phyloP scores from a whole-genome alignment of 2,329 filamentous ascomycete species.

The Fusarium pilosicola region DNA sequence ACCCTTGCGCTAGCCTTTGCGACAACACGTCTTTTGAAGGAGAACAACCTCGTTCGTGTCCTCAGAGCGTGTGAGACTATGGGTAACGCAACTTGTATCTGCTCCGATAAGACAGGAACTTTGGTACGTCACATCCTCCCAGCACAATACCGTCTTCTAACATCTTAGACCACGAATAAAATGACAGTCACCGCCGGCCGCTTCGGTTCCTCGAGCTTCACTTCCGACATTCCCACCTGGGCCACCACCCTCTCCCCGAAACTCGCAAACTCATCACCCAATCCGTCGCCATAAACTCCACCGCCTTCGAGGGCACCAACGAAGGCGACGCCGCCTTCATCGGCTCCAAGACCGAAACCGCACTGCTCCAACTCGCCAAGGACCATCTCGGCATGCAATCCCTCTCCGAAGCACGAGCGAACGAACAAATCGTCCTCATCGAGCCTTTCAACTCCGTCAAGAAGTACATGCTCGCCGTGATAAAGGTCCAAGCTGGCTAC shows the following conservation, averaged over 20 bases:
- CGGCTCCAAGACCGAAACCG: constrained; percentile 82
- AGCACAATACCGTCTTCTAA: fast-evolving
- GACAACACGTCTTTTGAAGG: constrained; percentile 78
- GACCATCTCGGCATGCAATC: constrained; percentile 74
- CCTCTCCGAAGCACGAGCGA: constrained; percentile 71
- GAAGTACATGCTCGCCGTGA: constrained; percentile 76
- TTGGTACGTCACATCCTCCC: constrained; percentile 43
- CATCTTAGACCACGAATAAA: constrained; percentile 62
- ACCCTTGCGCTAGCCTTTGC: constrained; percentile 81
- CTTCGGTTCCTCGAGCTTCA: constrained; percentile 60
- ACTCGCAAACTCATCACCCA: constrained; percentile 48
- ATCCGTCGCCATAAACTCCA: constrained; percentile 71
- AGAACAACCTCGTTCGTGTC: constrained; percentile 80
- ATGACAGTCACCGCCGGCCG: constrained; percentile 73
- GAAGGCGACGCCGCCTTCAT: constrained; percentile 73
- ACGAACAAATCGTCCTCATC: constrained; percentile 69
- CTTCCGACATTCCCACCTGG: constrained; percentile 33
- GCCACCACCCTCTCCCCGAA: constrained; percentile 36
- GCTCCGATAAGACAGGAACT: constrained; percentile 75
- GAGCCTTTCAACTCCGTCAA: constrained; percentile 80
- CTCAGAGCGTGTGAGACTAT: constrained; percentile 83
- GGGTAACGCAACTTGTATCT: constrained; percentile 79
- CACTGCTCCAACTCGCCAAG: constrained; percentile 73
- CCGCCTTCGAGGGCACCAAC: constrained; percentile 78
- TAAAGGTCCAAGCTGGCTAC: constrained; percentile 62